Conservation (phyloP, 1,139 yeast genomes). For the Blastobotrys apis region DNA sequence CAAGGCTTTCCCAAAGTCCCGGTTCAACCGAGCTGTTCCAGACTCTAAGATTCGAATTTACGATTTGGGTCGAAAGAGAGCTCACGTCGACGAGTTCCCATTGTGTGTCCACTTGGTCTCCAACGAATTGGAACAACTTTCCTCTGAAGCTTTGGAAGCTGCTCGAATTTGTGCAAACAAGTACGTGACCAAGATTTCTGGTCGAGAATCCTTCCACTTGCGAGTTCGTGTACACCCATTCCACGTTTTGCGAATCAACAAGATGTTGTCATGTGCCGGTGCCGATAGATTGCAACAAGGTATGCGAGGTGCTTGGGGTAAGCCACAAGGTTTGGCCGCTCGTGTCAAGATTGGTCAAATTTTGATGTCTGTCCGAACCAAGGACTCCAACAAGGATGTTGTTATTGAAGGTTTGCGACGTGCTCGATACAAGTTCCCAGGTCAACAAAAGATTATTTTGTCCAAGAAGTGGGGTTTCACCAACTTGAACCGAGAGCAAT, state of each 20-base stretch:
- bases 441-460: slow-evolving; percentile 98
- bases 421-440: slow-evolving; percentile 99
- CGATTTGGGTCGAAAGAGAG: slow-evolving; percentile 99
- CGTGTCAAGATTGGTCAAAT: slow-evolving; percentile 99
- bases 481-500: slow-evolving; percentile 95
- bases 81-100: slow-evolving; percentile 98
- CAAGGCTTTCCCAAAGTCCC: slow-evolving; percentile 99
- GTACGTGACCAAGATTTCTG: slow-evolving; percentile 95
- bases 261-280: slow-evolving; percentile 99
- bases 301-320: slow-evolving; percentile 99
- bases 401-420: slow-evolving; percentile 99
- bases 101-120: slow-evolving; percentile 98
- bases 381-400: slow-evolving; percentile 95
- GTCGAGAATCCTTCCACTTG: slow-evolving; percentile 99
- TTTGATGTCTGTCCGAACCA: slow-evolving; percentile 97
- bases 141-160: slow-evolving; percentile 99
- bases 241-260: slow-evolving; percentile 99
- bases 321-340: slow-evolving; percentile 99
- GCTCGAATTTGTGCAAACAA: slow-evolving; percentile 99
- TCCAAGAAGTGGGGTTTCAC: slow-evolving; percentile 99
- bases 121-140: slow-evolving; percentile 98
- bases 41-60: slow-evolving; percentile 98
- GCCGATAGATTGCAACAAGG: slow-evolving; percentile 99
- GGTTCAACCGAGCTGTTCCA: slow-evolving; percentile 99
- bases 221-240: slow-evolving; percentile 99